Evolutionary conservation across 23 red algal species (phyloP), one percentile per base, ranked within the genome.

Genomic region (Gracilaria vermiculophylla): DNA sequence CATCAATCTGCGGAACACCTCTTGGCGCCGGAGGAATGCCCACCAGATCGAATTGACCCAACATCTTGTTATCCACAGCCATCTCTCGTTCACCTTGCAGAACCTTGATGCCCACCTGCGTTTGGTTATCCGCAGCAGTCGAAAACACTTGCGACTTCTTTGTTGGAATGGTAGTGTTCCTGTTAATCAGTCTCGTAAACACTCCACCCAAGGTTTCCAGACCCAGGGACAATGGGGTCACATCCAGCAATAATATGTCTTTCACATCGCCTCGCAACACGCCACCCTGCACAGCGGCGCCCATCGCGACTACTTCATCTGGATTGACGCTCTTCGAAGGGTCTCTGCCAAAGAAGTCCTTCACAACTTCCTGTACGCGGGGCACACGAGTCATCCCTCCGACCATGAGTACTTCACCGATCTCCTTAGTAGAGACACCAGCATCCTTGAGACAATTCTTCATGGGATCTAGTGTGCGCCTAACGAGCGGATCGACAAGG

Each of bases 261-360:
- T 97, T 97, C 19, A 78, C 95, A 76, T 80, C 87, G 52, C 85
- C 97, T 0, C 94, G 90, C 40, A 99, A 67, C 15, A 99, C 97
- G 70, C 97, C 97, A 43, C 97, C 97, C 83, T 99, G 97, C 16
- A 99, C 94, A 50, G 97, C 97, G 20, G 97, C 97, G 23, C 97
- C 97, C 92, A 95, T 99, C 11, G 97, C 97, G 14, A 99, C 97
- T 23, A 99, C 97, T 76, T 99, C 97, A 81, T 99, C 97, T 0
- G 97, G 97, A 53, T 99, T 99, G 17, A 99, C 97, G 82, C 92
- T 91, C 92, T 99, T 99, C 42, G 78, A 91, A 24, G 97, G 97
- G 51, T 85, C 87, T 20, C 89, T 89, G 1, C 84, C 90, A 70
- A 99, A 99, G 83, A 99, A 99, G 9, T 99, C 83, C 83, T 95